Evolutionary conservation across 352 stramenopile genomes (phyloP).

Genomic region (Globisporangium rhizosaccharum): DNA sequence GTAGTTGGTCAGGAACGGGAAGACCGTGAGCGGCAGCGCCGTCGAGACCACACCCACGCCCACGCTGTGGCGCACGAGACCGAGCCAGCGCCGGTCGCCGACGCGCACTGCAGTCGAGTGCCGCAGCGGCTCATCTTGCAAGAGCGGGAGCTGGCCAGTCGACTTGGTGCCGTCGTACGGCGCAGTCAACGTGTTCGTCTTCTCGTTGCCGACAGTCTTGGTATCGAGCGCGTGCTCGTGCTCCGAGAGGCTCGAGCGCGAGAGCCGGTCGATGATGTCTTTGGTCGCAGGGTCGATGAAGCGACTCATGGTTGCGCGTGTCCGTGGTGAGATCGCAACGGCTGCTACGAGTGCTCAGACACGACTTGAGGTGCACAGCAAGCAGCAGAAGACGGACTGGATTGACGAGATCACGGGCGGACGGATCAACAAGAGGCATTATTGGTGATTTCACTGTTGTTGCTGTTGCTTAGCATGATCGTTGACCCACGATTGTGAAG

Average conservation of each 20-base stretch:
- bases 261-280: conserved; percentile 34
- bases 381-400: too few species aligned
- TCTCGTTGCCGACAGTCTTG: conserved; percentile 6
- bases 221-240: conserved; percentile 8
- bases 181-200: conserved; percentile 1
- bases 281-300: conserved; percentile 20
- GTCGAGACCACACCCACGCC: conserved; percentile 50
- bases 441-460: too few species aligned
- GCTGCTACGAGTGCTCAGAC: too few species aligned
- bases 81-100: conserved; percentile 37
- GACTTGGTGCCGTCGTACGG: background rate
- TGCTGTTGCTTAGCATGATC: too few species aligned
- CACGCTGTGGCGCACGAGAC: conserved; percentile 45
- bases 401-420: too few species aligned
- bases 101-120: conserved; percentile 9
- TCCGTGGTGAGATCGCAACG: too few species aligned
- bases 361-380: too few species aligned
- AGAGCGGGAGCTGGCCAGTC: background rate
- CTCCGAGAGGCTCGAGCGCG: conserved; percentile 14
- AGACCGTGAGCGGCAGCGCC: conserved; percentile 42
- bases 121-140: conserved; percentile 3
- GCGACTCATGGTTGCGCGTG: conserved; percentile 17
- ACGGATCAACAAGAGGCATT: too few species aligned
- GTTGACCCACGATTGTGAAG: too few species aligned
- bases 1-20: conserved; percentile 55